Conservation (phyloP, 148 eudicot species). For the Cornus suecica region DNA sequence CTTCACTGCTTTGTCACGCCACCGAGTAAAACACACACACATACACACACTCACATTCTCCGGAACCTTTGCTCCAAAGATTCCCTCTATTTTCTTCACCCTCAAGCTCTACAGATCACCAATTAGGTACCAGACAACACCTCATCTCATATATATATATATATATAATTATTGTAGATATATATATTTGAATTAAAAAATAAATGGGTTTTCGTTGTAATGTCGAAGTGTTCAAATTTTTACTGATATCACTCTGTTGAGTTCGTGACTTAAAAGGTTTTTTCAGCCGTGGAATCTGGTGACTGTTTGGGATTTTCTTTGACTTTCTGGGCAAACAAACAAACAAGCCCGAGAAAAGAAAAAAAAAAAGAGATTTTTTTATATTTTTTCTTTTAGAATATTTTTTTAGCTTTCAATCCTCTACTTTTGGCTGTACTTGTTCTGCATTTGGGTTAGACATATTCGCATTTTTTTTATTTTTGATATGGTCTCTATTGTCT, state of each 20-base stretch:
- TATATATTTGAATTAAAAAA: neutral
- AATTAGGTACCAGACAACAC: slow-evolving; percentile 42
- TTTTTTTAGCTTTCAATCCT: slow-evolving; percentile 10
- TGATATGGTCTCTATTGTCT: neutral
- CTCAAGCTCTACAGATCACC: slow-evolving; percentile 33
- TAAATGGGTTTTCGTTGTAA: slow-evolving; percentile 5
- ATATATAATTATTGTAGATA: neutral
- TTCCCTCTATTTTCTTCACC: slow-evolving; percentile 16
- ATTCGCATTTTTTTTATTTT: slow-evolving; percentile 18
- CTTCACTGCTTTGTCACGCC: slow-evolving; percentile 19
- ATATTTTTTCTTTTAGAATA: no score
- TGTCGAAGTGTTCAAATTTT: slow-evolving; percentile 1
- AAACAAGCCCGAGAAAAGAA: no score
- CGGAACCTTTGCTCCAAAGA: neutral
- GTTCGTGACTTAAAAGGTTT: slow-evolving; percentile 15
- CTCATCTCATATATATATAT: slow-evolving; percentile 6
- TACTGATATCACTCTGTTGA: slow-evolving; percentile 1
- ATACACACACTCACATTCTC: neutral
- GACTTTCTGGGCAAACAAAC: slow-evolving; percentile 21
- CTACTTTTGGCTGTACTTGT: slow-evolving; percentile 6
- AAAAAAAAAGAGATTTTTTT: neutral
- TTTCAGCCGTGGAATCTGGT: slow-evolving; percentile 4
- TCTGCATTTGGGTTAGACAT: slow-evolving; percentile 4
- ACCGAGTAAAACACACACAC: neutral
- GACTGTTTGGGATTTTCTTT: slow-evolving; percentile 9